Conservation (phyloP, 352 stramenopile species). For the Pythium periplocum region DNA sequence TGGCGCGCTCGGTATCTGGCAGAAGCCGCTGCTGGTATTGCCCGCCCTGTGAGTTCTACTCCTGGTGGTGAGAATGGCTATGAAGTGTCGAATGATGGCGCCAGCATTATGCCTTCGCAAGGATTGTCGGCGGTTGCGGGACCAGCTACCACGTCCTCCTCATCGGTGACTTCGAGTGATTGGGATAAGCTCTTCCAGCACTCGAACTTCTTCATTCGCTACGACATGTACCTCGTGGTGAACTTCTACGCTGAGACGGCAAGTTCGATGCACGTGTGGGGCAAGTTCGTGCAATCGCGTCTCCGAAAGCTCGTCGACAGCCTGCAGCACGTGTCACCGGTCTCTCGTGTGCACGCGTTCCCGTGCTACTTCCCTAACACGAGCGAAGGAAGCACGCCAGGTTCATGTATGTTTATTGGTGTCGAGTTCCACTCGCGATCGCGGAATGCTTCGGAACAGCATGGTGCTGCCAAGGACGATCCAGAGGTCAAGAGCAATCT, state of each 20-base stretch:
- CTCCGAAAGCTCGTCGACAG: slow-evolving; percentile 76
- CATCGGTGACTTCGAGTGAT: slow-evolving; percentile 14
- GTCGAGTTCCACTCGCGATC: slow-evolving; percentile 61
- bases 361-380: slow-evolving; percentile 61
- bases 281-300: slow-evolving; percentile 79
- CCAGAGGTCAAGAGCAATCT: slow-evolving; percentile 64
- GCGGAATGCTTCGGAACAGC: slow-evolving; percentile 29
- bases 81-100: background rate
- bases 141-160: slow-evolving; percentile 1
- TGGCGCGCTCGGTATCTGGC: slow-evolving; percentile 69
- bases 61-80: background rate
- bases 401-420: slow-evolving; percentile 80
- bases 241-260: slow-evolving; percentile 58
- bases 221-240: slow-evolving; percentile 71
- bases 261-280: slow-evolving; percentile 72
- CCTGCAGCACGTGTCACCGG: slow-evolving; percentile 50
- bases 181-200: slow-evolving; percentile 73
- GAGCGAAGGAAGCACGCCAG: slow-evolving; percentile 25
- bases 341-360: slow-evolving; percentile 64
- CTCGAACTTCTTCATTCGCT: slow-evolving; percentile 83
- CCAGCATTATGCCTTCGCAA: background rate
- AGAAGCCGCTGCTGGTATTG: slow-evolving; percentile 50
- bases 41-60: slow-evolving; percentile 16
- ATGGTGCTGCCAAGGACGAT: slow-evolving; percentile 33
- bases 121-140: slow-evolving; percentile 9